phyloP scores from a whole-genome alignment of 768 basidiomycete genomes.

The Trametes villosa region DNA sequence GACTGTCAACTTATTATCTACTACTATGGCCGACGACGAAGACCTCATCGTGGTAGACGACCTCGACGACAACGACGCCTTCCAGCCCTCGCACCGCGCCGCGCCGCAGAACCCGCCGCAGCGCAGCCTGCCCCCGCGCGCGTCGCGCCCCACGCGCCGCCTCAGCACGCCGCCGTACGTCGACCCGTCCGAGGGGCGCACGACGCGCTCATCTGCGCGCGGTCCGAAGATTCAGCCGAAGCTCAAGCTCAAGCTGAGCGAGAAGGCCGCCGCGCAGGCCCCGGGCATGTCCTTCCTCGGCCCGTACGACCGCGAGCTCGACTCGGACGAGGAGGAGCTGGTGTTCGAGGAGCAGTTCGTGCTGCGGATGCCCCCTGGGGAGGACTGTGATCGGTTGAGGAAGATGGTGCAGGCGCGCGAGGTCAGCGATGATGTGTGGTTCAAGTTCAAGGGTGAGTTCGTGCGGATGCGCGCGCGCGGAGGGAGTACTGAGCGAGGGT shows the following conservation, averaged over 20 bases:
- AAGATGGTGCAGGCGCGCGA: conserved; percentile 85
- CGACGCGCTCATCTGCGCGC: conserved; percentile 30
- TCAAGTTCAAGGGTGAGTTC: conserved; percentile 90
- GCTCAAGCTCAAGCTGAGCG: conserved; percentile 86
- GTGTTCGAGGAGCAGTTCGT: conserved; percentile 98
- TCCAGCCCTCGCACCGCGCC: conserved; percentile 22
- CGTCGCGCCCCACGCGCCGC: conserved; percentile 22
- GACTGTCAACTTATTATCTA: too few relatives aligned
- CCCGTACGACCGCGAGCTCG: conserved; percentile 90
- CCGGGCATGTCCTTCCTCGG: conserved; percentile 90
- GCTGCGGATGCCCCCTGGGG: conserved; percentile 83
- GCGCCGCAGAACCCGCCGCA: conserved; percentile 19
- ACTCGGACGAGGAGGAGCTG: conserved; percentile 93
- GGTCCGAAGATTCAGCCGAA: conserved; percentile 55
- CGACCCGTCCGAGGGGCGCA: conserved; percentile 29
- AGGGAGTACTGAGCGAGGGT: not conserved
- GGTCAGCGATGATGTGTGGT: conserved; percentile 83
- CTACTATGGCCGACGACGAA: conserved; percentile 24
- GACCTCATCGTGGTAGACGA: conserved; percentile 36
- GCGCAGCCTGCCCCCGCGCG: conserved; percentile 24
- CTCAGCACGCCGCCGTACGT: conserved; percentile 27
- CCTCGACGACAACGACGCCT: conserved; percentile 27
- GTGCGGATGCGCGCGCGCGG: too few relatives aligned
- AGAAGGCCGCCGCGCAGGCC: conserved; percentile 78
- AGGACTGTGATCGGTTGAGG: conserved; percentile 76